These are phyloP conservation scores for Flaveria trinervia DNA, from an alignment of 129 eudicot genomes.

Conservation along the genomic window DNA sequence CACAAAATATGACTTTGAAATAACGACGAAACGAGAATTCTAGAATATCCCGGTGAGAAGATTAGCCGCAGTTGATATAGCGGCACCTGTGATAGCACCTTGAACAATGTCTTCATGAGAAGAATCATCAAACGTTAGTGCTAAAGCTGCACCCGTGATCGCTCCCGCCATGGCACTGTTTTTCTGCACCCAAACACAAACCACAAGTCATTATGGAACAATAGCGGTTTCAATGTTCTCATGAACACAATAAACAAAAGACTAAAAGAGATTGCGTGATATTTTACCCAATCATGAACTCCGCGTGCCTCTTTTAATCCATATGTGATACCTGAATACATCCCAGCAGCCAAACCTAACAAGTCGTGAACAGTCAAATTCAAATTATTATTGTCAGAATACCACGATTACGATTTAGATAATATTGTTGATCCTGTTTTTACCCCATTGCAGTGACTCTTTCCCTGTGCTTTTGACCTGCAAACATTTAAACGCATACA, in stretches of 20 bases:
- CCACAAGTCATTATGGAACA: background rate
- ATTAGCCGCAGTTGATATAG: slow-evolving; percentile 83
- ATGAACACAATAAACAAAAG: background rate
- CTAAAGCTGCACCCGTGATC: slow-evolving; percentile 73
- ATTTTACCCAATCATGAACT: slow-evolving; percentile 88
- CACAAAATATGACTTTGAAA: slow-evolving; percentile 9
- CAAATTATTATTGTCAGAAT: too few relatives aligned
- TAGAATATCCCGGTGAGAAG: slow-evolving; percentile 83
- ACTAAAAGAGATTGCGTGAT: too few relatives aligned
- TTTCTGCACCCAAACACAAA: slow-evolving; percentile 53
- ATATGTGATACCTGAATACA: slow-evolving; percentile 90
- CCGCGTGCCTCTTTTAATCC: slow-evolving; percentile 89
- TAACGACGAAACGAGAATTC: background rate
- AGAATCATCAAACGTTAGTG: slow-evolving; percentile 62
- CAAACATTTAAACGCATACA: slow-evolving; percentile 5
- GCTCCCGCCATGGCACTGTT: slow-evolving; percentile 97
- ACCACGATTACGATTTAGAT: background rate
- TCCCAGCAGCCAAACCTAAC: slow-evolving; percentile 87
- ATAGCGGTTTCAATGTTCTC: background rate
- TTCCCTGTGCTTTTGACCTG: slow-evolving; percentile 80
- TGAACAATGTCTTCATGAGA: slow-evolving; percentile 86
- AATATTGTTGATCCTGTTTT: background rate
- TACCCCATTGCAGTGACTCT: slow-evolving; percentile 92
- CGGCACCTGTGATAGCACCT: slow-evolving; percentile 89
- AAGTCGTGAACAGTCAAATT: too few relatives aligned